Percentiles rank a stretch among this genome's conserved stretches.
These are phyloP conservation scores for Eucalyptus pauciflora DNA, from an alignment of 345 rosid species.

Conservation along the genomic window DNA sequence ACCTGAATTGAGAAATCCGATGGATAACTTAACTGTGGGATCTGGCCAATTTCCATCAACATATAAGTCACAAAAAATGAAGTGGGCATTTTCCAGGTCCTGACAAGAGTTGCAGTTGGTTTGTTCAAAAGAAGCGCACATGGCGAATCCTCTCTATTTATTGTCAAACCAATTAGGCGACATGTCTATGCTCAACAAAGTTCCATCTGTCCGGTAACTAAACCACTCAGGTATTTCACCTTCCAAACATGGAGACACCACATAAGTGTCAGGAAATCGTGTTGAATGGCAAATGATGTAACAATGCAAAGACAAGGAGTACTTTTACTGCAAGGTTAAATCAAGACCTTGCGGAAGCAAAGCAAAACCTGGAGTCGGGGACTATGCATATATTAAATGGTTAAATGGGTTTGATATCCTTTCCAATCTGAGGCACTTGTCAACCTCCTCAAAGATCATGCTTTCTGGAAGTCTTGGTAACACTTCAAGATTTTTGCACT, in stretches of 20 bases:
- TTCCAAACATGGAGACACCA: neutral
- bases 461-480: neutral
- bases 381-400: neutral
- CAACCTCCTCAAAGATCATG: neutral
- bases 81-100: neutral
- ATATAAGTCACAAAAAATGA: neutral
- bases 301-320: neutral
- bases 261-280: neutral
- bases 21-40: neutral
- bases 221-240: neutral
- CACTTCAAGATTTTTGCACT: neutral
- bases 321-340: neutral
- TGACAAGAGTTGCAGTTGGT: neutral
- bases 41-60: neutral
- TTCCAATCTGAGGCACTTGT: neutral
- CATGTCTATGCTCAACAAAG: neutral
- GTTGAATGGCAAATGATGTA: neutral
- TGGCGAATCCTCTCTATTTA: neutral
- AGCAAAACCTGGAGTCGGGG: neutral
- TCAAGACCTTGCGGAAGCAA: neutral
- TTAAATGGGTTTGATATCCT: neutral
- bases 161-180: neutral
- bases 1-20: neutral
- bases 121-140: neutral
- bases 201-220: neutral